Base-by-base conservation (phyloP, 129 eudicot genomes). In the Artemisia annua region DNA sequence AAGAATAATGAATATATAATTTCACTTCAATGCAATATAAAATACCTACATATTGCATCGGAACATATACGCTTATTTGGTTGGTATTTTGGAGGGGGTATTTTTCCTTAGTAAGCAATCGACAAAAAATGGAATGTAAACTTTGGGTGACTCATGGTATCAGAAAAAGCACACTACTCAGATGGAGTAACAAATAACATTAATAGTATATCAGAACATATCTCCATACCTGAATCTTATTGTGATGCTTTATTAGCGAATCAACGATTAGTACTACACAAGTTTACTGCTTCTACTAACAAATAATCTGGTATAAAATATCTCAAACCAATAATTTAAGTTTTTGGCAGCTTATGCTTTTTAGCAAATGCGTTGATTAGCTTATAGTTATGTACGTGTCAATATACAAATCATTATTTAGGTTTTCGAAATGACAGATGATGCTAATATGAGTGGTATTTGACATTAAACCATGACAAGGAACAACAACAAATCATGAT, bases 1-100 rank as follows among this genome's bases (percentile, higher is more conserved):
- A 57, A 46, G 82, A 63, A 78, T 78, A 78, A 78, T 78, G 72
- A 70, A 71, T 78, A 78, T 53, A 53, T 71, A 70, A 69, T 77
- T 60, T 62, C 76, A 52, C 81, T 77, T 62, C 71, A 70, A 78
- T 57, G 46, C 55, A 63, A 64, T 64, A 71, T 71, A 70, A 61
- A 51, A 20, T 60, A 63, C 46, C 8, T 43, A 64, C 53, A 63
- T n/a, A 63, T 78, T 54, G 82, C 54, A 46, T 17, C 48, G 30
- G 82, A 71, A 71, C 65, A 78, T 64, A 72, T 71, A 71, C 52
- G 20, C 1, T 53, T 70, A 51, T 62, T 70, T 56, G 66, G 71
- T 78, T 78, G 55, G 77, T 78, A 63, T 44, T 43, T 78, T 49
- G 19, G 18, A 30, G 69, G 22, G 26, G 4, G 35, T 6, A 35